These are phyloP conservation scores for Aureobasidium sp. DNA, from an alignment of 2,329 filamentous ascomycete genomes.

Conservation along the genomic window DNA sequence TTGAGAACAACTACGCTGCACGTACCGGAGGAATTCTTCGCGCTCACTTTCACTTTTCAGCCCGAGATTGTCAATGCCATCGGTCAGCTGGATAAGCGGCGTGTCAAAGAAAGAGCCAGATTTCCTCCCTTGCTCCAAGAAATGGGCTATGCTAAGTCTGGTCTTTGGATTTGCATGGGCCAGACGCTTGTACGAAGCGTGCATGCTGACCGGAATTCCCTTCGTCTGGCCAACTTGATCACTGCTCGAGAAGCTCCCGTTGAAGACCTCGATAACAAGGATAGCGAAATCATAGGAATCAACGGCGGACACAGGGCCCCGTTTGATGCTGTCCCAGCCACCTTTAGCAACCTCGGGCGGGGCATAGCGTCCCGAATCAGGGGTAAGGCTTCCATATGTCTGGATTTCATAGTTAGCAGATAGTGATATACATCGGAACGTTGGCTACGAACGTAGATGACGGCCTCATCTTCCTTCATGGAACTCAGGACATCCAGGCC, in stretches of 20 bases:
- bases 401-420: conserved; percentile 32
- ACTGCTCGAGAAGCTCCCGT: conserved; percentile 66
- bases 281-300: conserved; percentile 84
- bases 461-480: conserved; percentile 89
- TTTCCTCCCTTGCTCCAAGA: conserved; percentile 81
- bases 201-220: conserved; percentile 79
- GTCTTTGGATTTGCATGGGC: conserved; percentile 85
- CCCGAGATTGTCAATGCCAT: conserved; percentile 87
- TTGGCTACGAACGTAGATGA: conserved; percentile 62
- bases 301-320: conserved; percentile 69
- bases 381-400: conserved; percentile 81
- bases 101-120: conserved; percentile 86
- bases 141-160: conserved; percentile 73
- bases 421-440: background rate
- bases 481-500: conserved; percentile 92
- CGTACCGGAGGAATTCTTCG: conserved; percentile 70
- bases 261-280: conserved; percentile 85
- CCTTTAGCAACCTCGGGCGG: conserved; percentile 78
- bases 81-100: conserved; percentile 81
- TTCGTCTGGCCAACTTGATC: conserved; percentile 84
- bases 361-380: conserved; percentile 75
- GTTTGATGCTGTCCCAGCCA: conserved; percentile 89
- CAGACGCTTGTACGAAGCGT: conserved; percentile 82
- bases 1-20: conserved; percentile 1
- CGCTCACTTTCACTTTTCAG: conserved; percentile 79